Evolutionary conservation across 1,139 yeast species (phyloP), one percentile per base, ranked within the genome.

Genomic region (Candida anutae): DNA sequence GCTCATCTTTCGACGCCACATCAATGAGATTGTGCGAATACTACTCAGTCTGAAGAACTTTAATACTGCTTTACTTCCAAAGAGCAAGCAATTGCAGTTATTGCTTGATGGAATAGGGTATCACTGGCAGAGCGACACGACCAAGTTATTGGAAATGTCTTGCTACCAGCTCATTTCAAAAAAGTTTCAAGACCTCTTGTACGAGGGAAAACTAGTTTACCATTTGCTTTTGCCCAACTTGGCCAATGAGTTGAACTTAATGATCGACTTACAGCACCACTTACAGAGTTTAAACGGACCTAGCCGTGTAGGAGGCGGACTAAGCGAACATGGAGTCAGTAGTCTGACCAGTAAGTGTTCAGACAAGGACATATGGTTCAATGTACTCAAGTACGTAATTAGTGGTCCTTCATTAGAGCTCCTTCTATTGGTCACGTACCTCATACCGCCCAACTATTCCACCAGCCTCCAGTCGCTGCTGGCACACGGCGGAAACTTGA

Each of bases 201-300:
- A 51, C 34, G 45, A 51, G n/a, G 62, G 52, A 9, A 55, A 46
- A 28, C 48, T 65, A 22, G 34, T 28, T 4, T 65, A 65, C 40
- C 58, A 48, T 27, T 48, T 65, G 29, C 34, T 55, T 24, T 43
- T 64, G 14, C 64, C 66, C 9, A 58, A 58, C 29, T 43, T 64
- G 23, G 41, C 66, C 5, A 65, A 65, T 37, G 71, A 64, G 35
- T 49, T 64, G 25, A 61, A 62, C 31, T 41, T 63, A 22, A 62
- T 63, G 65, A 53, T 65, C 20, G 72, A 65, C 38, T 43, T 65
- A 27, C 72, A 64, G 29, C 57, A 62, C 37, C 66, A 65, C 31
- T 43, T 65, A 24, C 71, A 65, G 37, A 55, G 57, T 29, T 45
- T 63, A 25, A 55, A 39, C 46, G 42, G 32, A 28, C 42, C 18